Evolutionary conservation across 345 rosid species (phyloP), one percentile per base, ranked within the genome.

Genomic region (Arabidopsis arenosa): DNA sequence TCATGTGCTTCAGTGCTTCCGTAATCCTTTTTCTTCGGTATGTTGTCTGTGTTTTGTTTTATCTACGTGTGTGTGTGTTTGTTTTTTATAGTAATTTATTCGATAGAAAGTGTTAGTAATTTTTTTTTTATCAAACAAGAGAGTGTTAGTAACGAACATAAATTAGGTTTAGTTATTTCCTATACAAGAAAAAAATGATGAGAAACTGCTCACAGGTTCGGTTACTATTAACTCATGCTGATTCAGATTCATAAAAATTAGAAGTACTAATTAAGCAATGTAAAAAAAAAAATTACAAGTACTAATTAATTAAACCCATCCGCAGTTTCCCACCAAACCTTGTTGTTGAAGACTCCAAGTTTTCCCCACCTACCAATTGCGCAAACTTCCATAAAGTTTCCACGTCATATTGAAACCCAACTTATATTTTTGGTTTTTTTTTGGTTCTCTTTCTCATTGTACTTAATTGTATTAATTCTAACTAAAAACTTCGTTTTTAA

Each of bases 291-390:
- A 9, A 39, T 28, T 28, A 28, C 32, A 37, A 2, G 2, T 3
- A 40, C 47, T 43, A 43, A 13, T 43, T 13, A 43, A 43, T 51
- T 23, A 23, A 23, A 23, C 23, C 61, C 64, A 76, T 68, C 74
- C 51, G 36, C 72, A 70, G 2, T 26, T 55, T 45, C 60, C 60
- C 51, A 77, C 67, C 80, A 70, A 70, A 63, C 76, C 55, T 63
- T 63, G 58, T 62, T 23, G 80, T 64, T 70, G 76, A 21, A 63
- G 21, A 70, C 66, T 61, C 26, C 32, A 8, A 56, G 30, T 47
- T 77, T 70, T 28, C n/a, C 66, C 67, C 30, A 77, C 72, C 80
- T 71, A 77, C 76, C 80, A 77, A 45, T 35, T 63, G n/a, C 28
- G 39, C 54, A 64, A 77, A 61, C 67, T 77, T 55, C 75, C 59